These are phyloP conservation scores for Carex arenaria DNA, from an alignment of 202 grass and related monocot species.

Conservation along the genomic window DNA sequence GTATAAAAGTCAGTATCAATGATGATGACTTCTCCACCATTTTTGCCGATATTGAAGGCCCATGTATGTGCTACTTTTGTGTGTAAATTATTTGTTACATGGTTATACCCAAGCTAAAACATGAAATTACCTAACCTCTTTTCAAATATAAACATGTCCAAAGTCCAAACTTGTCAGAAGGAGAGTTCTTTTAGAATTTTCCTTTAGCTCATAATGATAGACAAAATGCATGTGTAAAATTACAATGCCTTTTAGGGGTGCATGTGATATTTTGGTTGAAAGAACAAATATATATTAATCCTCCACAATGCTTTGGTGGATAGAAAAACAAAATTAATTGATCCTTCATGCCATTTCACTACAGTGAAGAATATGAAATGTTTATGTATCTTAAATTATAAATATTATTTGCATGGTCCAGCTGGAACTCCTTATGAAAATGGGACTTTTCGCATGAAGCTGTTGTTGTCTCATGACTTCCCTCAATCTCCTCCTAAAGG, in stretches of 20 bases:
- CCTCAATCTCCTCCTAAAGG: constrained; percentile 87
- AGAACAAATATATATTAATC: not conserved
- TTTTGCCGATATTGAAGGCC: constrained; percentile 91
- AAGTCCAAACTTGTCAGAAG: not conserved
- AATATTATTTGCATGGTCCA: constrained; percentile 22
- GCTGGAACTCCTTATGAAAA: constrained; percentile 93
- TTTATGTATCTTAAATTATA: not conserved
- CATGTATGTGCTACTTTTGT: constrained; percentile 38
- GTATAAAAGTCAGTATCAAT: constrained; percentile 91
- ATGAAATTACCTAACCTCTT: not conserved
- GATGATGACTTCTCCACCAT: constrained; percentile 94
- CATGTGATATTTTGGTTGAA: not conserved
- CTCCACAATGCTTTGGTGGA: not conserved
- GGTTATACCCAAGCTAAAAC: not conserved
- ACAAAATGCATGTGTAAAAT: not conserved
- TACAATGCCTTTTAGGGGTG: not conserved
- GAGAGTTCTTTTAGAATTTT: not conserved
- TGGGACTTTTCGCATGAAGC: constrained; percentile 88
- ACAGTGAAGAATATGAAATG: not conserved
- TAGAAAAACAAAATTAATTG: not conserved
- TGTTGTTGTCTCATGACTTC: constrained; percentile 70
- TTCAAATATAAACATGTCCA: not conserved
- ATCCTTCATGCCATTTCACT: not conserved
- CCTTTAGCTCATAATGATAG: not conserved
- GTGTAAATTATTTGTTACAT: constrained; percentile 7